phyloP scores from a whole-genome alignment of 768 basidiomycete species.

The Suillus luteus region DNA sequence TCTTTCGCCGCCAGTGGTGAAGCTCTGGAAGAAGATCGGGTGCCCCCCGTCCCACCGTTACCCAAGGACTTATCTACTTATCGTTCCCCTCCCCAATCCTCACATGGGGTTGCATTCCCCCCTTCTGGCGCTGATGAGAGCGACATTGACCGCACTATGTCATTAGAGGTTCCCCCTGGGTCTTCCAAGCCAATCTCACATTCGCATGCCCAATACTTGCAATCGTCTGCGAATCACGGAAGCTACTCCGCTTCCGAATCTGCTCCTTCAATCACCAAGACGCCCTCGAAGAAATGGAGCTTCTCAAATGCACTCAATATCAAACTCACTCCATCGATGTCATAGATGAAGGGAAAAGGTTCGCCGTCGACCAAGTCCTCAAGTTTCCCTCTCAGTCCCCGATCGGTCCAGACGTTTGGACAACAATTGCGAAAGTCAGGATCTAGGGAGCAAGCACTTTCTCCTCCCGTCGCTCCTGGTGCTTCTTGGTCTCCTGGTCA shows the following conservation, averaged over 20 bases:
- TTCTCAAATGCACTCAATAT: constrained; percentile 85
- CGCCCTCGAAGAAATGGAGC: constrained; percentile 96
- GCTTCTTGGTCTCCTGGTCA: constrained; percentile 69
- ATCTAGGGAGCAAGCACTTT: constrained; percentile 63
- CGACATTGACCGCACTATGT: constrained; percentile 48
- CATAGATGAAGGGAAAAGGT: constrained; percentile 52
- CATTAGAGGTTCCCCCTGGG: constrained; percentile 51
- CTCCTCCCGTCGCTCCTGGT: constrained; percentile 44
- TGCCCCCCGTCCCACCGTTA: constrained; percentile 93
- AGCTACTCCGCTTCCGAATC: constrained; percentile 45
- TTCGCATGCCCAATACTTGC: constrained; percentile 37
- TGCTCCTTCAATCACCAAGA: constrained; percentile 56
- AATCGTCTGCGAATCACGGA: constrained; percentile 40
- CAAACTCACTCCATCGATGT: constrained; percentile 65
- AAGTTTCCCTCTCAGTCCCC: constrained; percentile 64
- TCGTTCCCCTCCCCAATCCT: constrained; percentile 66
- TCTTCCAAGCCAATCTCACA: constrained; percentile 27
- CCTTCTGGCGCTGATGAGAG: constrained; percentile 45
- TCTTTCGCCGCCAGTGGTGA: constrained; percentile 63
- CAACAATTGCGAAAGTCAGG: constrained; percentile 69
- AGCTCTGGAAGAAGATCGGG: constrained; percentile 57
- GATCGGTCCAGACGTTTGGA: constrained; percentile 60
- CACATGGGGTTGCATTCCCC: constrained; percentile 56
- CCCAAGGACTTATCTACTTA: constrained; percentile 87
- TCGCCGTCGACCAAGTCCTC: constrained; percentile 45